Evolutionary conservation across 163 green algal species (phyloP).

Genomic region (Volvox carteri): DNA sequence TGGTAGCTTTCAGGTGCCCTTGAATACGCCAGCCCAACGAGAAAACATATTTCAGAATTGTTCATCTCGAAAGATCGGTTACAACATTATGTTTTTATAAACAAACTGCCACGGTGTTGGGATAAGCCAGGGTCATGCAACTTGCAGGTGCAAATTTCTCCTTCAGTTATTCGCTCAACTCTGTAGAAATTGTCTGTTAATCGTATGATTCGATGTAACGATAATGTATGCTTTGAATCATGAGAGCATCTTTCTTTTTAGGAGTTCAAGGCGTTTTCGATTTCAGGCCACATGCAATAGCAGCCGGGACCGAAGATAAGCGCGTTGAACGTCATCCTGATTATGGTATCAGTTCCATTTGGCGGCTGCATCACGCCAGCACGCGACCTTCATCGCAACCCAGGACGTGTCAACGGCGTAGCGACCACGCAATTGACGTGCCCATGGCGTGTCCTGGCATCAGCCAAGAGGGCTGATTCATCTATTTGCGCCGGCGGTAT

Average conservation of each 20-base stretch:
- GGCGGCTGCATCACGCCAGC: neutral
- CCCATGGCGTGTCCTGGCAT: neutral
- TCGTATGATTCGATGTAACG: neutral
- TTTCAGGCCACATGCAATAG: neutral
- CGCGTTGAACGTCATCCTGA: neutral
- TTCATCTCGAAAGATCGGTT: too few relatives aligned
- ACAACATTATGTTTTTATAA: too few relatives aligned
- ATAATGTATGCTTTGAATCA: neutral
- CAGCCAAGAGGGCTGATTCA: neutral
- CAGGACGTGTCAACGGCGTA: neutral
- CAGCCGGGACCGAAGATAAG: neutral
- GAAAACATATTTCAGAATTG: too few relatives aligned
- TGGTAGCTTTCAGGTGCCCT: too few relatives aligned
- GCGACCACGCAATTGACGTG: neutral
- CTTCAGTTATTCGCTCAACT: neutral
- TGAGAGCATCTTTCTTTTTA: too few relatives aligned
- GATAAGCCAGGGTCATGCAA: neutral
- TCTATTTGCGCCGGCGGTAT: neutral
- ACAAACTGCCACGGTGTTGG: too few relatives aligned
- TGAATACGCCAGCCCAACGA: too few relatives aligned
- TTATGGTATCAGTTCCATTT: neutral
- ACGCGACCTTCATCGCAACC: neutral
- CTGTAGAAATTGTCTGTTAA: neutral
- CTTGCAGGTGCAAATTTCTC: neutral
- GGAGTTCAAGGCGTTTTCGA: neutral